A percentile compares a stretch with the other conserved stretches of the same genome.
Evolutionary conservation across 768 basidiomycete species (phyloP).

Genomic region (Boletus bicolor): DNA sequence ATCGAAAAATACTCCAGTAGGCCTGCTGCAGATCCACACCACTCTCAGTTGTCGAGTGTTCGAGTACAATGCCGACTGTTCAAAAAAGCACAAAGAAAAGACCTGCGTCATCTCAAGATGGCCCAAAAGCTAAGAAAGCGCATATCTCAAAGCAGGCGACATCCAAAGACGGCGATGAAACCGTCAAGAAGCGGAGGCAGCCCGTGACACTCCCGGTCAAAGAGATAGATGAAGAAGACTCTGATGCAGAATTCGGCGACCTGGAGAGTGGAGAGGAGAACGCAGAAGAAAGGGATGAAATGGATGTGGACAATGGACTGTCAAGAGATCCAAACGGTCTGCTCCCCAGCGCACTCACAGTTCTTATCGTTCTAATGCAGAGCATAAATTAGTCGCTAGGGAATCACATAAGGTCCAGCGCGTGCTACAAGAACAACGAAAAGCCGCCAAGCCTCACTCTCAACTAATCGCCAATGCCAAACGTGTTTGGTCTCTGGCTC

Average conservation of each 20-base stretch:
- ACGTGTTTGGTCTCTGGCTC: conserved; percentile 70
- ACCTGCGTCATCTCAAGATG: conserved; percentile 42
- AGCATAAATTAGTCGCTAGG: conserved; percentile 43
- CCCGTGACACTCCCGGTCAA: conserved; percentile 48
- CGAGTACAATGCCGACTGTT: conserved; percentile 37
- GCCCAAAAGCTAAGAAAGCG: conserved; percentile 51
- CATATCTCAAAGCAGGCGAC: conserved; percentile 38
- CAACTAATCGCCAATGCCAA: conserved; percentile 68
- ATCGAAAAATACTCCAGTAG: not conserved
- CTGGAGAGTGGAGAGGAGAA: conserved; percentile 32
- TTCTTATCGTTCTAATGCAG: conserved; percentile 6
- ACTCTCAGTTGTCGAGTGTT: not conserved
- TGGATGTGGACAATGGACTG: conserved; percentile 26
- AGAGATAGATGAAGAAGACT: conserved; percentile 36
- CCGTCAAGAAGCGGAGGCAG: conserved; percentile 54
- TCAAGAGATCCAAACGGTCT: conserved; percentile 61
- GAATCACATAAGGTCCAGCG: conserved; percentile 76
- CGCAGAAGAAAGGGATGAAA: conserved; percentile 24
- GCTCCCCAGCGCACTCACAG: conserved; percentile 13
- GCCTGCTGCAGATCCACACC: not conserved
- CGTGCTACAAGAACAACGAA: conserved; percentile 61
- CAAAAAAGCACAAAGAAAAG: conserved; percentile 52
- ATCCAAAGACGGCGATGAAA: conserved; percentile 26
- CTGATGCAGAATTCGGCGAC: conserved; percentile 35
- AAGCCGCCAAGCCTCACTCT: conserved; percentile 76